phyloP scores from a whole-genome alignment of 331 rosid genomes.

The Malus hybrid region DNA sequence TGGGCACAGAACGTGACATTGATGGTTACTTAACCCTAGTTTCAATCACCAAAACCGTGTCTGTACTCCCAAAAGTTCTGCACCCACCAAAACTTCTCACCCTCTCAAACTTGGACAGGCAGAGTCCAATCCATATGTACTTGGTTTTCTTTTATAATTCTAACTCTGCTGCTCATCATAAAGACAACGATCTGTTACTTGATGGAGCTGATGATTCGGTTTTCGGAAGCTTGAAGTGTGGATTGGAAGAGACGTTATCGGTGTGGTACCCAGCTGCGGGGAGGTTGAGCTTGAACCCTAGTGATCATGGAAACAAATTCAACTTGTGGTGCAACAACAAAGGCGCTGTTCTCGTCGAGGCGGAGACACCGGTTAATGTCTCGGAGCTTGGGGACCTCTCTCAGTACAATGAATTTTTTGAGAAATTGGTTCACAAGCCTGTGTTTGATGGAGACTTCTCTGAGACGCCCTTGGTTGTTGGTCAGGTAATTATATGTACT shows the following conservation, averaged over 20 bases:
- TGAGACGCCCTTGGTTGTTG: slow-evolving; percentile 62
- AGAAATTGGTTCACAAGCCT: slow-evolving; percentile 53
- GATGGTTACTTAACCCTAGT: slow-evolving; percentile 29
- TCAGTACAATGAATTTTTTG: slow-evolving; percentile 46
- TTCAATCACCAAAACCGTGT: slow-evolving; percentile 34
- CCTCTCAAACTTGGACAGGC: slow-evolving; percentile 77
- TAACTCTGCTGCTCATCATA: background rate
- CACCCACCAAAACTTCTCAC: slow-evolving; percentile 32
- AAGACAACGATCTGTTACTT: slow-evolving; percentile 11
- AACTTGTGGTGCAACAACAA: slow-evolving; percentile 61
- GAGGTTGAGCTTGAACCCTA: slow-evolving; percentile 22
- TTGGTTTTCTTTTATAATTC: slow-evolving; percentile 48
- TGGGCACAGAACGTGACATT: slow-evolving; percentile 9
- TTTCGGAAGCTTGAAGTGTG: slow-evolving; percentile 41
- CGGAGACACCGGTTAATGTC: slow-evolving; percentile 22
- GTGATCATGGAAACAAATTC: slow-evolving; percentile 32
- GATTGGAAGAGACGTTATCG: slow-evolving; percentile 55
- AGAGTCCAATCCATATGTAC: slow-evolving; percentile 62
- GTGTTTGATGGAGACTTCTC: slow-evolving; percentile 44
- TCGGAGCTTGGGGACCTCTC: slow-evolving; percentile 66
- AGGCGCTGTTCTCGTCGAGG: slow-evolving; percentile 55
- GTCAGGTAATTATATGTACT: slow-evolving; percentile 40
- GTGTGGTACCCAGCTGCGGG: slow-evolving; percentile 70
- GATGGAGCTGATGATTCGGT: slow-evolving; percentile 21
- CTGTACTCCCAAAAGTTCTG: slow-evolving; percentile 37